phyloP scores from a whole-genome alignment of 2,329 filamentous ascomycete genomes.

The Diaporthe eres region DNA sequence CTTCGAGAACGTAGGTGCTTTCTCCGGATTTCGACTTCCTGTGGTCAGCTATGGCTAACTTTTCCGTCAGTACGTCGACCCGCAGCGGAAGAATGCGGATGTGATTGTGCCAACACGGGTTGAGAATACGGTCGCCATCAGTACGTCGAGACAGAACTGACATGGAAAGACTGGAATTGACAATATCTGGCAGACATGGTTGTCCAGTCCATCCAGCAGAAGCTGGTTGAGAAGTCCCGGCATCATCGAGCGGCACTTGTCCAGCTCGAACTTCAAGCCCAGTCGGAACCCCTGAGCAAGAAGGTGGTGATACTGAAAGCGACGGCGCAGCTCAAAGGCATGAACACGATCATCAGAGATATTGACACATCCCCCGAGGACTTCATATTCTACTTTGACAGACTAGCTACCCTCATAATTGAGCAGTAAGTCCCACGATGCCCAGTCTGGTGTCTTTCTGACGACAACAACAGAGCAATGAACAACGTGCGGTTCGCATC shows the following conservation, averaged over 20 bases:
- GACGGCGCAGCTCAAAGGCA: slow-evolving; percentile 85
- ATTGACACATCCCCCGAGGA: slow-evolving; percentile 85
- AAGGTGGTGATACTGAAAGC: slow-evolving; percentile 82
- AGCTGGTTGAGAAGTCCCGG: slow-evolving; percentile 86
- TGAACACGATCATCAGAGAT: slow-evolving; percentile 92
- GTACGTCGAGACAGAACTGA: slow-evolving; percentile 56
- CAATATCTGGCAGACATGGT: slow-evolving; percentile 73
- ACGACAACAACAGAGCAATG: slow-evolving; percentile 70
- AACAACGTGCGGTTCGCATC: slow-evolving; percentile 81
- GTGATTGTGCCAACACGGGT: slow-evolving; percentile 96
- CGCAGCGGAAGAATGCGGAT: slow-evolving; percentile 91
- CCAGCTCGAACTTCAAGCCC: slow-evolving; percentile 79
- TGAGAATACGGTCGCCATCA: slow-evolving; percentile 93
- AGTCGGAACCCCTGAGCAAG: slow-evolving; percentile 79
- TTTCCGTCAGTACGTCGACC: slow-evolving; percentile 79
- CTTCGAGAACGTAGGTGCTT: slow-evolving; percentile 76
- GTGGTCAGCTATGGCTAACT: slow-evolving; percentile 40
- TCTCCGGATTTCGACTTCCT: not conserved
- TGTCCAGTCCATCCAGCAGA: slow-evolving; percentile 91
- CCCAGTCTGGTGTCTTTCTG: not conserved
- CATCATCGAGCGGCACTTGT: slow-evolving; percentile 85
- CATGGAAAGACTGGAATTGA: slow-evolving; percentile 1
- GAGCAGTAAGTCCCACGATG: slow-evolving; percentile 70
- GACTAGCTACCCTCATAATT: slow-evolving; percentile 85
- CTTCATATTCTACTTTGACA: slow-evolving; percentile 98